These are phyloP conservation scores for Hyparrhenia diplandra DNA, from an alignment of 176 grass and related monocot species.

Conservation along the genomic window DNA sequence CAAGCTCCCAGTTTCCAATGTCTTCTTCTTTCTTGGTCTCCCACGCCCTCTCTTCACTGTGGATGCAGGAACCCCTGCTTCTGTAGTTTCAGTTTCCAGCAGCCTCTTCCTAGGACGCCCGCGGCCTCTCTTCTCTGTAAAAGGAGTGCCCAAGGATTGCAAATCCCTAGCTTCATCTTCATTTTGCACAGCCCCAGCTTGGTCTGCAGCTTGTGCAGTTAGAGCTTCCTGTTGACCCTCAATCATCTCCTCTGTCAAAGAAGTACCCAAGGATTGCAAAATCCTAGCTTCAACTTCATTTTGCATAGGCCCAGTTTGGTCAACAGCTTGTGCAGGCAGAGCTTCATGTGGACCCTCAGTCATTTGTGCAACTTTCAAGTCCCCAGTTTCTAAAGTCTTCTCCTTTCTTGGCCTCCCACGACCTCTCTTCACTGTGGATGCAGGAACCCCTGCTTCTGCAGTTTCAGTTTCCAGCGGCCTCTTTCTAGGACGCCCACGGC, in stretches of 20 bases:
- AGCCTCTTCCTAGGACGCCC: slow-evolving; percentile 29
- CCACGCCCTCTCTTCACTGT: slow-evolving; percentile 21
- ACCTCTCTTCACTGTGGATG: slow-evolving; percentile 8
- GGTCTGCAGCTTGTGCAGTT: not conserved
- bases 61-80: not conserved
- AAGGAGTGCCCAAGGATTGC: not conserved
- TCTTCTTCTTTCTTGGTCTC: slow-evolving; percentile 26
- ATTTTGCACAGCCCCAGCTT: not conserved
- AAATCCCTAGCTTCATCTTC: not conserved
- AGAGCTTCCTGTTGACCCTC: not conserved
- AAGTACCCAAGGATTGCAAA: not conserved
- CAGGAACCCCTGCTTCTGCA: not conserved
- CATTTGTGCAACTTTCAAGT: not conserved
- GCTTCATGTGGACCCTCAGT: not conserved
- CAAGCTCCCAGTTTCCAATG: not conserved
- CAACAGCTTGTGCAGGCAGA: not conserved
- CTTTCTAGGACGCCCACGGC: not conserved
- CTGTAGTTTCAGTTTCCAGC: not conserved
- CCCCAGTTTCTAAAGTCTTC: not conserved
- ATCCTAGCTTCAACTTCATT: slow-evolving; percentile 10
- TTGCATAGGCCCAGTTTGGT: not conserved
- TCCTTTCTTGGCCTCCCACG: slow-evolving; percentile 28
- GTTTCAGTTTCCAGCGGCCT: not conserved
- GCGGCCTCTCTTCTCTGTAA: not conserved
- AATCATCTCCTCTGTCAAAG: not conserved